Conservation (phyloP, 2,329 filamentous ascomycete species). For the Aspergillus spinulosporus region DNA sequence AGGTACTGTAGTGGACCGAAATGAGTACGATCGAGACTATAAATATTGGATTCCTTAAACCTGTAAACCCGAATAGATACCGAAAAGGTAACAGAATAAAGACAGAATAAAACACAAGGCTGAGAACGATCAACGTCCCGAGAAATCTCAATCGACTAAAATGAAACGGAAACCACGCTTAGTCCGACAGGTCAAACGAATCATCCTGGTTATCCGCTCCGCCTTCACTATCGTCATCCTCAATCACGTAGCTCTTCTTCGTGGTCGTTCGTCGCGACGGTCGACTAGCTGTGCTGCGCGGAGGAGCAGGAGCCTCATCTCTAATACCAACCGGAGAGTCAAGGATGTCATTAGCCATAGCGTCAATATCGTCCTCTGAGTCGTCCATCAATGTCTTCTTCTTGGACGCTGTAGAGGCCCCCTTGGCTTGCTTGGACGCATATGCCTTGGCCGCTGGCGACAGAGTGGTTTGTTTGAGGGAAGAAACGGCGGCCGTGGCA, state of each 20-base stretch:
- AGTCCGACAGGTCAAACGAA: conserved; percentile 43
- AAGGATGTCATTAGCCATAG: conserved; percentile 49
- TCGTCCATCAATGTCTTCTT: conserved; percentile 48
- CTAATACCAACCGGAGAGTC: conserved; percentile 43
- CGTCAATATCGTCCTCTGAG: conserved; percentile 50
- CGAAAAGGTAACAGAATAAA: background rate
- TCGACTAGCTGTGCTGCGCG: conserved; percentile 36
- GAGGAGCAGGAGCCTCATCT: conserved; percentile 33
- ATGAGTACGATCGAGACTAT: too few species aligned
- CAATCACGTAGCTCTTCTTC: conserved; percentile 47
- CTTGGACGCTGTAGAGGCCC: conserved; percentile 29
- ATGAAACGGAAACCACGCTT: conserved; percentile 17
- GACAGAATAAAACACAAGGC: conserved; percentile 1
- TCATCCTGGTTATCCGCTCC: conserved; percentile 38
- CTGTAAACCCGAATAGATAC: background rate
- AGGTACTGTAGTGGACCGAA: background rate
- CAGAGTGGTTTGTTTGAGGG: conserved; percentile 47
- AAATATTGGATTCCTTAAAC: background rate
- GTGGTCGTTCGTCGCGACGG: conserved; percentile 46
- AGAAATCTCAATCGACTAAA: background rate
- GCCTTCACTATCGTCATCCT: conserved; percentile 42
- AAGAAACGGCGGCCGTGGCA: conserved; percentile 47
- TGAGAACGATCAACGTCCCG: background rate
- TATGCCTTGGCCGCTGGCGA: conserved; percentile 69
- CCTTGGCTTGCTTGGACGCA: conserved; percentile 52